phyloP scores from a whole-genome alignment of 208 protist species.

The Herpetomonas samuelpessoai region DNA sequence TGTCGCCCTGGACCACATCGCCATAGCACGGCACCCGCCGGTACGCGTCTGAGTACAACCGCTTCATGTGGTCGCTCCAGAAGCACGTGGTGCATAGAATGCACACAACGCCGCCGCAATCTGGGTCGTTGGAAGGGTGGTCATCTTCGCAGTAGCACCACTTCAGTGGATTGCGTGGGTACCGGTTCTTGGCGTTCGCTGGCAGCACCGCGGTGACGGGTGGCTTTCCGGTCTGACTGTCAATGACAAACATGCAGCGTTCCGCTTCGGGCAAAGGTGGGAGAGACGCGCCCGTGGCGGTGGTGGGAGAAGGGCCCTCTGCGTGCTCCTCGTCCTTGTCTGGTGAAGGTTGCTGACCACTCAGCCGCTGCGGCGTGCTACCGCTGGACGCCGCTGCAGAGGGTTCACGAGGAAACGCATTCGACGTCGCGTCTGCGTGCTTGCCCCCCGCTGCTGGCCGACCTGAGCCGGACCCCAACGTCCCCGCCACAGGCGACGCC shows the following conservation, averaged over 20 bases:
- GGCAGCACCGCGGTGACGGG: constrained; percentile 52
- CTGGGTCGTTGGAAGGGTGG: constrained; percentile 51
- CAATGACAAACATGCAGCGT: constrained; percentile 73
- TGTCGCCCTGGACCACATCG: constrained; percentile 64
- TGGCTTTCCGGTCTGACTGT: constrained; percentile 49
- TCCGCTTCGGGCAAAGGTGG: constrained; percentile 20
- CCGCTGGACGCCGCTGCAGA: neutral
- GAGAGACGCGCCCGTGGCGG: neutral
- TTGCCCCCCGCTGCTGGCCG: too few relatives aligned
- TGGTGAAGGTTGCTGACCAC: neutral
- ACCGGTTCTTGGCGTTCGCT: constrained; percentile 60
- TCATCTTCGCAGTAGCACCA: constrained; percentile 84
- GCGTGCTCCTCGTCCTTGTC: neutral
- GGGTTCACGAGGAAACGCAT: too few relatives aligned
- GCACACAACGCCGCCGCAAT: constrained; percentile 67
- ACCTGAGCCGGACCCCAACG: neutral
- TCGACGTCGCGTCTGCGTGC: too few relatives aligned
- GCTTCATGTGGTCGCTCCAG: constrained; percentile 77
- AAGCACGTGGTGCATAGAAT: constrained; percentile 77
- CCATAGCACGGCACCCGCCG: constrained; percentile 77
- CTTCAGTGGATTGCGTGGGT: constrained; percentile 57
- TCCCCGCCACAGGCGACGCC: constrained; percentile 4
- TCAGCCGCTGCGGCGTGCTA: too few relatives aligned
- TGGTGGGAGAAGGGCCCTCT: neutral
- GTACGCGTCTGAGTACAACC: constrained; percentile 46